phyloP scores from a whole-genome alignment of 2,329 filamentous ascomycete species.

The Myotisia sp. region DNA sequence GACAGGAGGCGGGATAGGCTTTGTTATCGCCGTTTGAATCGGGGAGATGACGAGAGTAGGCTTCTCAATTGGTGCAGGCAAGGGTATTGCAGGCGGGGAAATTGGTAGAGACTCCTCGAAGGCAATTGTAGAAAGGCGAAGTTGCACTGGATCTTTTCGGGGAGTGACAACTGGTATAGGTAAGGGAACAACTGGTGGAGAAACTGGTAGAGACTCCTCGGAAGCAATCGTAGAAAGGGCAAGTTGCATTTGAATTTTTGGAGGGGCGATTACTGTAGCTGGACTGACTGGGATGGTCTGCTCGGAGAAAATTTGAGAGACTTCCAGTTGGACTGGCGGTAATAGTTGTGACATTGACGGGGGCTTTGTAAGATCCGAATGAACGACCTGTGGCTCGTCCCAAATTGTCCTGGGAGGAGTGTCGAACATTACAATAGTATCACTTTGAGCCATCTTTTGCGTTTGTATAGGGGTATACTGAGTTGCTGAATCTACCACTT shows the following conservation, averaged over 20 bases:
- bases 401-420: constrained; percentile 30
- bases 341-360: too few relatives aligned
- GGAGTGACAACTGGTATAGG: neutral
- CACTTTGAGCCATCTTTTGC: constrained; percentile 9
- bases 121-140: constrained; percentile 22
- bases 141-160: constrained; percentile 8
- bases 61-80: too few relatives aligned
- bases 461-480: neutral
- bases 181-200: constrained; percentile 1
- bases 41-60: constrained; percentile 7
- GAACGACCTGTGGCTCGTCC: constrained; percentile 24
- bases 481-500: constrained; percentile 1
- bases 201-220: constrained; percentile 20
- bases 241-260: constrained; percentile 16
- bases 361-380: too few relatives aligned
- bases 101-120: constrained; percentile 24
- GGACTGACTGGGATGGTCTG: constrained; percentile 31
- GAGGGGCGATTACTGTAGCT: constrained; percentile 22
- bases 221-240: constrained; percentile 21
- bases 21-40: constrained; percentile 9
- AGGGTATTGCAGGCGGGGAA: constrained; percentile 32
- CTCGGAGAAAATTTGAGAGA: constrained; percentile 22
- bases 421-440: constrained; percentile 16
- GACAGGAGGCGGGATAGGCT: constrained; percentile 4
- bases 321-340: constrained; percentile 16